Base-by-base conservation (phyloP, 805 yeast species). In the Kuraishia borneana region DNA sequence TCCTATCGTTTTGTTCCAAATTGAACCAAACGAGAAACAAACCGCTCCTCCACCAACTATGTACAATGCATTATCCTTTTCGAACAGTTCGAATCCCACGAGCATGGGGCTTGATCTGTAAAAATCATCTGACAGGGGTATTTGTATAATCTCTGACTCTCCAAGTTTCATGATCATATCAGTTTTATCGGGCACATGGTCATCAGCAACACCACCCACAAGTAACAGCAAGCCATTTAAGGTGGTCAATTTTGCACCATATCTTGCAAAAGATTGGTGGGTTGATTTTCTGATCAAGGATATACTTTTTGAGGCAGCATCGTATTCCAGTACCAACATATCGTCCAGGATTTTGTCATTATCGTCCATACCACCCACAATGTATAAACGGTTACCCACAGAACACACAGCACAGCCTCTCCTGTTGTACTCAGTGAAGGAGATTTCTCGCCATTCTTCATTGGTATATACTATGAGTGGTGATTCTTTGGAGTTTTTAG, bases 1-100 rank as follows among this genome's bases (percentile, higher is more conserved):
- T 10, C 9, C 7, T 7, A 10, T 21, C 23, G 10, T 7, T 7
- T 48, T 48, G 34, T 70, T 69, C 66, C 70, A 67, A 16, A 63
- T 63, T 1, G 77, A 61, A 0, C 94, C 94, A 56, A 82, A 83
- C 1, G 88, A 80, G 42, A 78, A 83, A 48, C 94, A 83, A 1
- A 82, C 84, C 1, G 82, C 88, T 3, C 94, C 94, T 3, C 94
- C 89, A 6, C 77, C 81, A 29, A 72, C 41, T 3, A 53, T 13
- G 16, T 30, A n/a, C 5, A 29, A 21, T 16, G 54, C 35, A 5
- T 50, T 16, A 5, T 42, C 41, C 2, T 38, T 36, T n/a, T 41
- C 31, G 3, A 44, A 31, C 5, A 51, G 25, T 23, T 65, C 69
- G 40, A 68, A 68, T 2, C 87, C 87, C 7, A 73, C 64, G 7